Percentiles rank a stretch among this genome's conserved stretches.
These are phyloP conservation scores for Penicillium samsonianum DNA, from an alignment of 495 filamentous ascomycete genomes.

Conservation along the genomic window DNA sequence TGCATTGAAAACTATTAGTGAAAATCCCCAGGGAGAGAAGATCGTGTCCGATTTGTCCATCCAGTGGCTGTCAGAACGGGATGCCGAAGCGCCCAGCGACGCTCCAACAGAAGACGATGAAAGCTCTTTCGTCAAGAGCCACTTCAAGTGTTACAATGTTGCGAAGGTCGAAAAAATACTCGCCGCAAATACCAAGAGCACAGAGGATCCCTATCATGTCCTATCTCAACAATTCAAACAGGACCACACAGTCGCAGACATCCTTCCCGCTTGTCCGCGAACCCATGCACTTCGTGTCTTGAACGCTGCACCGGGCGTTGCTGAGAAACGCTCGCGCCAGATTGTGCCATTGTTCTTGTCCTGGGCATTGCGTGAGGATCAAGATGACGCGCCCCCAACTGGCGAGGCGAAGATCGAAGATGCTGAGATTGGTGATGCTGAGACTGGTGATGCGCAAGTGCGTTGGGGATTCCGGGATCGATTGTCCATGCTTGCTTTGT, in stretches of 20 bases:
- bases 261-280: constrained; percentile 54
- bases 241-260: constrained; percentile 33
- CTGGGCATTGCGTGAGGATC: constrained; percentile 62
- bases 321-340: constrained; percentile 80
- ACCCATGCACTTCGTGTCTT: constrained; percentile 80
- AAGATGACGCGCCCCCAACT: constrained; percentile 45
- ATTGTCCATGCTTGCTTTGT: constrained; percentile 76
- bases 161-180: constrained; percentile 54
- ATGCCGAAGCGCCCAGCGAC: constrained; percentile 32
- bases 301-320: constrained; percentile 67
- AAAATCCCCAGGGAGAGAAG: constrained; percentile 69
- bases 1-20: constrained; percentile 72
- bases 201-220: constrained; percentile 23
- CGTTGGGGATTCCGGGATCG: constrained; percentile 69
- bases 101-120: constrained; percentile 26
- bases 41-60: constrained; percentile 73
- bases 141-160: constrained; percentile 84
- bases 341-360: constrained; percentile 83
- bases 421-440: constrained; percentile 17
- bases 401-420: constrained; percentile 21
- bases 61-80: constrained; percentile 70
- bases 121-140: constrained; percentile 37
- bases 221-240: constrained; percentile 38
- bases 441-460: constrained; percentile 27
- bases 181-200: constrained; percentile 27